Base-by-base conservation (phyloP, 2,329 filamentous ascomycete species). In the Exophiala xenobiotica region DNA sequence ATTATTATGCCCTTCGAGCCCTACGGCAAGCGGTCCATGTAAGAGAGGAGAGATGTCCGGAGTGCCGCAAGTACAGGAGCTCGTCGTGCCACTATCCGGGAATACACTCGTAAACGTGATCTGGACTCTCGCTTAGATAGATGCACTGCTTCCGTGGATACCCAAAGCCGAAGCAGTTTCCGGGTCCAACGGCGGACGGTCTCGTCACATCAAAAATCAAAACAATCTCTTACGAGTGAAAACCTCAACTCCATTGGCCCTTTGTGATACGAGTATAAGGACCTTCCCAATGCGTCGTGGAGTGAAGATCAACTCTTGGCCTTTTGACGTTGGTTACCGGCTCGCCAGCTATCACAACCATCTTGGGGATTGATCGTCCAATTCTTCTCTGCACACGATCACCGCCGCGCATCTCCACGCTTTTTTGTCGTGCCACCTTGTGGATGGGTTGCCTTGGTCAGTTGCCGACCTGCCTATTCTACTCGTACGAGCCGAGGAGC, bases 1-100 rank as follows among this genome's bases (percentile, higher is more conserved):
- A 23, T 51, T n/a, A 33, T 53, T 19, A 59, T 61, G 56, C 59
- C 59, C 27, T 61, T 61, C 42, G 59, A 61, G 49, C 59, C 59
- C 12, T 61, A 58, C 31, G 59, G 59, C n/a, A 61, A 54, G 47
- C 51, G 54, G 18, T 59, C 59, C 11, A 59, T 59, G 57, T 61
- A 55, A 42, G 43, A 47, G 26, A 9, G 8, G 14, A 12, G 11
- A 4, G 4, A n/a, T 31, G 8, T 31, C 27, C 14, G 11, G 27
- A n/a, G 8, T 12, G 27, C 27, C 14, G 27, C 11, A 31, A 9
- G 27, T 31, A n/a, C 11, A 12, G 14, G 4, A 4, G 4, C 27
- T 11, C 14, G 7, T 27, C 26, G 8, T 31, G 27, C 27, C 4
- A 9, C 14, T 35, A 12, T 9, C 5, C 5, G 31, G 5, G 7